phyloP scores from a whole-genome alignment of 2,329 filamentous ascomycete genomes.

The Alternaria brassicae region DNA sequence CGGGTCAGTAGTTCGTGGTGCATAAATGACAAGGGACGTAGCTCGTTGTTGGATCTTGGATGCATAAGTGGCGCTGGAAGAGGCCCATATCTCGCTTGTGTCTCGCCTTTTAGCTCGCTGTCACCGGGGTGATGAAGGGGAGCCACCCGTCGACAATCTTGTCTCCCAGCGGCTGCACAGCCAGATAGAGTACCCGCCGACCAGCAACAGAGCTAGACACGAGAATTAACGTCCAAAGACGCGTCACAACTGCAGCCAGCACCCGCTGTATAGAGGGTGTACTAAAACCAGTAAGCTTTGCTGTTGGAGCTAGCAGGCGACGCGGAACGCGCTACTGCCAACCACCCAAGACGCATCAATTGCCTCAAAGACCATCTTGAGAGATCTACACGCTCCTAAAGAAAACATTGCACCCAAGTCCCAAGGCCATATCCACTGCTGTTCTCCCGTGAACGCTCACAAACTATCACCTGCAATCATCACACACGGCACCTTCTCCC shows the following conservation, averaged over 20 bases:
- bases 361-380: constrained; percentile 20
- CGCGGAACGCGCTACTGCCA: constrained; percentile 28
- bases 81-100: constrained; percentile 15
- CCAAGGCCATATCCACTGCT: neutral
- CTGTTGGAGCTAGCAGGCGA: constrained; percentile 27
- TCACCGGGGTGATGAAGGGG: constrained; percentile 8
- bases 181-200: neutral
- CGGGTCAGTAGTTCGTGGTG: constrained; percentile 1
- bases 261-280: constrained; percentile 3
- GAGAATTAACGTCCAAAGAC: neutral
- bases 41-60: neutral
- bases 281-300: constrained; percentile 22
- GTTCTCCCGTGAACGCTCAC: constrained; percentile 6
- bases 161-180: neutral
- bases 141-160: neutral
- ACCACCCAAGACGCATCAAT: constrained; percentile 25
- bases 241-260: constrained; percentile 8
- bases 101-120: constrained; percentile 14
- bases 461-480: constrained; percentile 17
- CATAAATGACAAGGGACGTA: constrained; percentile 10
- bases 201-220: neutral
- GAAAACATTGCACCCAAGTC: constrained; percentile 2
- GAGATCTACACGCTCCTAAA: constrained; percentile 8
- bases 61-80: constrained; percentile 13
- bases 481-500: constrained; percentile 18